Evolutionary conservation across 2,329 filamentous ascomycete species (phyloP).

Genomic region (Colletotrichum sp.): DNA sequence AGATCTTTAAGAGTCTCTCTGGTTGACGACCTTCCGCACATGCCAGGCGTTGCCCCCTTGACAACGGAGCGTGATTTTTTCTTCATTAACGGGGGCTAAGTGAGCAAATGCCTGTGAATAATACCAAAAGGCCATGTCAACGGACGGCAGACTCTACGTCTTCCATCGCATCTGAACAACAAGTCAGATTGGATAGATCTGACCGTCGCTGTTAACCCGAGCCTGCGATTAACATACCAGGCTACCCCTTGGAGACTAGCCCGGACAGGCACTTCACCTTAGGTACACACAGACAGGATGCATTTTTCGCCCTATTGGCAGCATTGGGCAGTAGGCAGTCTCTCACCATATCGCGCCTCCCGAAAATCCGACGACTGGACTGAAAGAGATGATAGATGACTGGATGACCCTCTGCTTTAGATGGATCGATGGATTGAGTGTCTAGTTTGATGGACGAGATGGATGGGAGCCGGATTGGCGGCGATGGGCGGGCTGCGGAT

Average conservation of each 20-base stretch:
- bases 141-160: neutral
- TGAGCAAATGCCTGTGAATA: neutral
- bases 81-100: neutral
- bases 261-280: neutral
- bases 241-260: constrained; percentile 17
- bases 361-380: constrained; percentile 2
- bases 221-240: constrained; percentile 1
- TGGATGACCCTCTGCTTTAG: neutral
- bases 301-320: neutral
- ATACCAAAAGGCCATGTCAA: neutral
- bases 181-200: constrained; percentile 4
- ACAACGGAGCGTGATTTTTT: neutral
- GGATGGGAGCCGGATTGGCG: neutral
- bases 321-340: constrained; percentile 11
- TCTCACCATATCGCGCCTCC: neutral
- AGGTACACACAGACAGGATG: constrained; percentile 12
- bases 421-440: neutral
- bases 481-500: neutral
- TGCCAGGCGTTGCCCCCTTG: neutral
- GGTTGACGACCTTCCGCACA: neutral
- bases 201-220: neutral
- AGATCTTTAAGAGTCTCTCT: neutral
- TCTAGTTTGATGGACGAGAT: neutral
- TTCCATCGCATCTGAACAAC: neutral
- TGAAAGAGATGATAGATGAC: neutral